Conservation (phyloP, 1,139 yeast genomes). For the Blastobotrys serpentis region DNA sequence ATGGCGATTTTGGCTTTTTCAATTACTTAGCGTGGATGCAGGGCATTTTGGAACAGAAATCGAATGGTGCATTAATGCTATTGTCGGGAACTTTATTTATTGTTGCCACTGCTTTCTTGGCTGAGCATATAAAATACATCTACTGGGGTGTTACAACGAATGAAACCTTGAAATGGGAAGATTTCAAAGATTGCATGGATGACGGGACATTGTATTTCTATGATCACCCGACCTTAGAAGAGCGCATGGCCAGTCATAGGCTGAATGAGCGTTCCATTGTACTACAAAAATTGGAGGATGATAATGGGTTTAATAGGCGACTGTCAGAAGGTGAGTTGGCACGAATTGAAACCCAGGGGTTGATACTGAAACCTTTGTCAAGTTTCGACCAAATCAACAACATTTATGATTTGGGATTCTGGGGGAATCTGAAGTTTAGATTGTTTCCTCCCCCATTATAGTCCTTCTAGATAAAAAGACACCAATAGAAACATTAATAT, state of each 20-base stretch:
- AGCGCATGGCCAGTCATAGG: conserved; percentile 17
- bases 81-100: conserved; percentile 55
- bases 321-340: conserved; percentile 30
- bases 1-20: not conserved
- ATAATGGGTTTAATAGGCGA: conserved; percentile 33
- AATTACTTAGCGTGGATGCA: conserved; percentile 10
- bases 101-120: conserved; percentile 56
- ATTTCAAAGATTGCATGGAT: conserved; percentile 59
- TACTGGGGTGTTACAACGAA: conserved; percentile 88
- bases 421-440: conserved; percentile 46
- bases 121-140: conserved; percentile 60
- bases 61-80: conserved; percentile 48
- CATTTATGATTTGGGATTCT: conserved; percentile 67
- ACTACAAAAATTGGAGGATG: conserved; percentile 30
- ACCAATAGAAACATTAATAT: not conserved
- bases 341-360: conserved; percentile 23
- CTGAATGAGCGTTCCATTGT: conserved; percentile 31
- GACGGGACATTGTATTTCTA: conserved; percentile 45
- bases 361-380: conserved; percentile 36
- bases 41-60: not conserved
- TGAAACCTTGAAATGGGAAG: conserved; percentile 83
- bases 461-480: not conserved
- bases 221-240: conserved; percentile 22
- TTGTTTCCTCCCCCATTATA: conserved; percentile 28
- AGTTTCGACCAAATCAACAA: conserved; percentile 55